Evolutionary conservation across 345 rosid species (phyloP).

Genomic region (Noccaea bulbosa): DNA sequence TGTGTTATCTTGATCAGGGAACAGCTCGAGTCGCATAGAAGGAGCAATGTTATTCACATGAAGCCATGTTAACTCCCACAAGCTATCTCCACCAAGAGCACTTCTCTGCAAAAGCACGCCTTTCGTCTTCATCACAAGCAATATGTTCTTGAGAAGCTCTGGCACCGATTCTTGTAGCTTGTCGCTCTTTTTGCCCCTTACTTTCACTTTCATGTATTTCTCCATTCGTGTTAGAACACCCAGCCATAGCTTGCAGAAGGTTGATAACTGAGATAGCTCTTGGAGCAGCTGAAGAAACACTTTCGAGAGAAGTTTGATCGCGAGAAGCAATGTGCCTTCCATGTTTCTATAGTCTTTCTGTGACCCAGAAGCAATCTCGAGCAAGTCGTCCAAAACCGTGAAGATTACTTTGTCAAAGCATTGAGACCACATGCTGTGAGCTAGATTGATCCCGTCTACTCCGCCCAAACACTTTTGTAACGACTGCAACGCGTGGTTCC

Average conservation of each 20-base stretch:
- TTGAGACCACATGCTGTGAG: slow-evolving; percentile 77
- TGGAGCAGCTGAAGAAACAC: slow-evolving; percentile 77
- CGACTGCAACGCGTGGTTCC: slow-evolving; percentile 87
- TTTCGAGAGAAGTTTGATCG: slow-evolving; percentile 77
- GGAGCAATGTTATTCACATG: slow-evolving; percentile 88
- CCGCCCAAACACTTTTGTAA: slow-evolving; percentile 87
- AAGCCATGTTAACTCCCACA: slow-evolving; percentile 98
- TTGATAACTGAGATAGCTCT: slow-evolving; percentile 72
- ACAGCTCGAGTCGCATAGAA: slow-evolving; percentile 78
- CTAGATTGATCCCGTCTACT: slow-evolving; percentile 69
- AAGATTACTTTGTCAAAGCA: slow-evolving; percentile 91
- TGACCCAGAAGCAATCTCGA: slow-evolving; percentile 91
- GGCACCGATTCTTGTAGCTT: slow-evolving; percentile 89
- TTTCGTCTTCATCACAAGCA: slow-evolving; percentile 80
- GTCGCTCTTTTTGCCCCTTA: slow-evolving; percentile 85
- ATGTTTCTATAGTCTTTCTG: slow-evolving; percentile 93
- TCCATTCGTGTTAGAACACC: slow-evolving; percentile 95
- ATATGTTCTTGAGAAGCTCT: slow-evolving; percentile 82
- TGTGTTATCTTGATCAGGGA: slow-evolving; percentile 69
- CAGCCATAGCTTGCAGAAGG: slow-evolving; percentile 92
- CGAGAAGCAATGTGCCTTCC: slow-evolving; percentile 85
- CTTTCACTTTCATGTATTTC: slow-evolving; percentile 88
- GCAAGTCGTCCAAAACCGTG: slow-evolving; percentile 90
- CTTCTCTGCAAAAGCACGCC: slow-evolving; percentile 86
- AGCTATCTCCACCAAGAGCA: slow-evolving; percentile 90